Evolutionary conservation across 768 basidiomycete genomes (phyloP), one percentile per base, ranked within the genome.

Genomic region (Mycena maculata): DNA sequence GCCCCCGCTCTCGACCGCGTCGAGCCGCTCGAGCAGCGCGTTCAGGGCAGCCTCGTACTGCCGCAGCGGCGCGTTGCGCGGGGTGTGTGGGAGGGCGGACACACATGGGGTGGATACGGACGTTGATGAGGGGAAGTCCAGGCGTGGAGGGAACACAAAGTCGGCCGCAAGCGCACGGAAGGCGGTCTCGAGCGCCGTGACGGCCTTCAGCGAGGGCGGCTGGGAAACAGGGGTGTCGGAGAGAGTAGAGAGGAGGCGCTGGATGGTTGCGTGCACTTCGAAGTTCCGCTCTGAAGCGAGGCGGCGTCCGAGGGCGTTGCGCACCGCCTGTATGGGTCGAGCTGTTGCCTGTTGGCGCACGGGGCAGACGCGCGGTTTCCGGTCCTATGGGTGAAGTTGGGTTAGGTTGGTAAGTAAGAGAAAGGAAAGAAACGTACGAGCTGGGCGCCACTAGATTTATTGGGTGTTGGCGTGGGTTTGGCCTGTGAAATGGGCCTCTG

Each of bases 1-100:
- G 10, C 87, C 87, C 38, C 72, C 75, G 63, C 82, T 84, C n/a
- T 83, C 78, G 22, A 89, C 77, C 0, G 76, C 80, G 67, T 88
- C 87, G 30, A 87, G 77, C 54, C 76, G 74, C 42, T 79, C 74
- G 23, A 89, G 73, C 23, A 89, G 78, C 57, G 76, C 77, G 57
- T 80, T 80, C 16, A 88, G 76, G 28, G 80, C 80, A 65, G 86
- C 77, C 63, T 83, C 82, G 73, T 86, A 84, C 38, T 77, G 76
- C 67, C 84, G 86, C 48, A 87, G 75, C 0, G 83, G 80, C 11
- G 79, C 78, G 74, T 87, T 88, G 31, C 65, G 68, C 11, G 79
- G 56, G 25, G 82, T 82, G 76, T 82, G 87, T 9, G 81, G 77
- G n/a, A 88, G 78, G 27, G 73, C 67, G 13, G 65, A 23, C 20